Conservation (phyloP, 495 filamentous ascomycete species). For the Elasticomyces elasticus region DNA sequence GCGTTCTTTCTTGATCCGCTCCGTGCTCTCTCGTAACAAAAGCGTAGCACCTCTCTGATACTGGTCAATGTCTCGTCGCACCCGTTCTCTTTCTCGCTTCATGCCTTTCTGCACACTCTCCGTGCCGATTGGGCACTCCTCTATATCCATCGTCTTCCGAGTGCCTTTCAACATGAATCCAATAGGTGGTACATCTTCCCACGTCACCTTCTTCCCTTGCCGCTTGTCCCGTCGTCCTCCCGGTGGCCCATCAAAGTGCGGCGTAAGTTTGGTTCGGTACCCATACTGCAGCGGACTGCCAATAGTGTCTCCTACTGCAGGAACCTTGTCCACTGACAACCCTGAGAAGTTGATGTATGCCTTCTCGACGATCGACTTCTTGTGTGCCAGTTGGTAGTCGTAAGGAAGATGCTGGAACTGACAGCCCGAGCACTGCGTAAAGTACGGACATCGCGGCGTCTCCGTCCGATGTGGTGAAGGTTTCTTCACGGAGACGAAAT, state of each 20-base stretch:
- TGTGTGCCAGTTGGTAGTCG: conserved; percentile 70
- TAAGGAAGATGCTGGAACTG: conserved; percentile 98
- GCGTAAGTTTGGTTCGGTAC: conserved; percentile 93
- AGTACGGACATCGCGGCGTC: conserved; percentile 68
- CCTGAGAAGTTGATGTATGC: conserved; percentile 86
- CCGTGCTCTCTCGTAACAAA: conserved; percentile 75
- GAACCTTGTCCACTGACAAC: conserved; percentile 63
- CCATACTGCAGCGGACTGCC: conserved; percentile 81
- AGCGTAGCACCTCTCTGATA: conserved; percentile 80
- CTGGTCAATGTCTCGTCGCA: conserved; percentile 55
- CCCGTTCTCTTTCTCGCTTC: conserved; percentile 58
- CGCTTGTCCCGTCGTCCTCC: conserved; percentile 35
- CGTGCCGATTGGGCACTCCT: conserved; percentile 93
- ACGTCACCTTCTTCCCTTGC: conserved; percentile 35
- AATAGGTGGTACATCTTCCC: conserved; percentile 58
- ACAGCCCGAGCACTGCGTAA: conserved; percentile 77
- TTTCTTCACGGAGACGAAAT: conserved; percentile 66
- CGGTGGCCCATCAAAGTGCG: conserved; percentile 74
- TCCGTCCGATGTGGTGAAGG: conserved; percentile 72
- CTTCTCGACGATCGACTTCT: conserved; percentile 77
- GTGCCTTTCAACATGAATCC: conserved; percentile 81
- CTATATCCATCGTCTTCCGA: conserved; percentile 72
- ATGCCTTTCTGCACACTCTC: conserved; percentile 69
- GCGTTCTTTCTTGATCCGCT: conserved; percentile 48
- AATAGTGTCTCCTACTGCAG: conserved; percentile 71